phyloP scores from a whole-genome alignment of 2,329 filamentous ascomycete species.

The Podosphaera fusca region DNA sequence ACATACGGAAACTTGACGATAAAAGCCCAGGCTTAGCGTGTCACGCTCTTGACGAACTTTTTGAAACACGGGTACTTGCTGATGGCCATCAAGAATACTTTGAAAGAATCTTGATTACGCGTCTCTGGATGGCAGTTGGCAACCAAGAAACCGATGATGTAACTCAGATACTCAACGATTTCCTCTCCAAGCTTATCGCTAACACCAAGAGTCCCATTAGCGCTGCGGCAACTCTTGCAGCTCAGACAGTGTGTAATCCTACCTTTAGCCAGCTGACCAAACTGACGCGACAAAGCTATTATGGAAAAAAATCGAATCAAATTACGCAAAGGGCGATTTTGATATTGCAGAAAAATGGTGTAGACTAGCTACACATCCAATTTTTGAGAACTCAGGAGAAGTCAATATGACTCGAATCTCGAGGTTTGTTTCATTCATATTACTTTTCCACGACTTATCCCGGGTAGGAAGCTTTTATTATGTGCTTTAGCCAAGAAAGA shows the following conservation, averaged over 20 bases:
- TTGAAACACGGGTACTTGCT: constrained; percentile 30
- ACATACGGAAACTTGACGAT: constrained; percentile 40
- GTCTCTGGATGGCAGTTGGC: constrained; percentile 39
- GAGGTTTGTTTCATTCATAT: constrained; percentile 23
- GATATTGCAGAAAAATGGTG: constrained; percentile 47
- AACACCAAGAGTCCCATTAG: constrained; percentile 26
- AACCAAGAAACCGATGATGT: constrained; percentile 18
- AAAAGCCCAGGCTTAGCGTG: constrained; percentile 26
- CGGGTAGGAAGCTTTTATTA: constrained; percentile 43
- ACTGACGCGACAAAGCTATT: constrained; percentile 31
- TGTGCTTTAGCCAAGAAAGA: constrained; percentile 41
- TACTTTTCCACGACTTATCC: background rate
- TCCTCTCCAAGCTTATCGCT: constrained; percentile 24
- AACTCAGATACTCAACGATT: constrained; percentile 19
- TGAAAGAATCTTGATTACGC: constrained; percentile 43
- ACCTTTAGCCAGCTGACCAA: constrained; percentile 2
- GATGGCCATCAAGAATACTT: constrained; percentile 33
- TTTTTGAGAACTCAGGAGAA: constrained; percentile 43
- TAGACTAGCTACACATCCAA: constrained; percentile 35
- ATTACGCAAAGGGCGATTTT: constrained; percentile 28
- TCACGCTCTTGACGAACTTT: constrained; percentile 36
- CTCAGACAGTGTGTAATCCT: constrained; percentile 32
- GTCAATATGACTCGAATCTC: constrained; percentile 44
- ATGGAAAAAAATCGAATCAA: constrained; percentile 54
- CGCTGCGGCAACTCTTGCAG: constrained; percentile 38